Base-by-base conservation (phyloP, 768 basidiomycete genomes). In the Leucocoprinus birnbaumii region DNA sequence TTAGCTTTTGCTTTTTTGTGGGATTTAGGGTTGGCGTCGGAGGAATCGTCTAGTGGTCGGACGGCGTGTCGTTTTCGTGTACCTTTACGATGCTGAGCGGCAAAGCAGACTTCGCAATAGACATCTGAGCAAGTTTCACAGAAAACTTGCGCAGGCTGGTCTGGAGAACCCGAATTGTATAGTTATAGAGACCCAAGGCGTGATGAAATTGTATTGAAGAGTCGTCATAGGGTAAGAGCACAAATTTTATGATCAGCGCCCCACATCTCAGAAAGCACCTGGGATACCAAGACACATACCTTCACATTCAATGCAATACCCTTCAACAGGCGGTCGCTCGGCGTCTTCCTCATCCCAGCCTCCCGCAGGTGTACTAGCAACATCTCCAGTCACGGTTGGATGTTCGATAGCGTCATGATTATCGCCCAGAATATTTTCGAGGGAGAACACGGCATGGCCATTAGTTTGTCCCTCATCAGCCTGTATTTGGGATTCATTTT, bases 21-120 rank as follows among this genome's bases (percentile, higher is more conserved):
- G 55, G 61, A 65, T 57, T 48, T 58, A 48, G 31, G 31, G 5
- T 31, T 31, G n/a, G n/a, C n/a, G 31, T 48, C 44, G 22, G 14
- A 18, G 35, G 22, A 51, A 31, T 61, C 53, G 59, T 63, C 59
- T 31, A 90, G 61, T 37, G 80, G 72, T 59, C 77, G 85, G 13
- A 74, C 72, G 5, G 68, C 64, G 65, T 93, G 91, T 35, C 66
- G 68, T 67, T 86, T 91, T 47, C 91, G 78, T 2, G 84, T 77
- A 7, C 91, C 91, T 62, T 93, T 94, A 45, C 91, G 75, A 67
- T 94, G 91, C 64, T 89, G 89, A 0, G 91, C 81, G 9, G 87
- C 80, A 66, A 87, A 94, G 75, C 91, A 94, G 21, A 94, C 91
- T 64, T 91, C 87, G 57, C 91, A 93, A 63, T 84, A 93, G 18